A percentile compares a stretch with the other conserved stretches of the same genome.
Evolutionary conservation across 257 asterid genomes (phyloP).

Genomic region (Primulina eburnea): DNA sequence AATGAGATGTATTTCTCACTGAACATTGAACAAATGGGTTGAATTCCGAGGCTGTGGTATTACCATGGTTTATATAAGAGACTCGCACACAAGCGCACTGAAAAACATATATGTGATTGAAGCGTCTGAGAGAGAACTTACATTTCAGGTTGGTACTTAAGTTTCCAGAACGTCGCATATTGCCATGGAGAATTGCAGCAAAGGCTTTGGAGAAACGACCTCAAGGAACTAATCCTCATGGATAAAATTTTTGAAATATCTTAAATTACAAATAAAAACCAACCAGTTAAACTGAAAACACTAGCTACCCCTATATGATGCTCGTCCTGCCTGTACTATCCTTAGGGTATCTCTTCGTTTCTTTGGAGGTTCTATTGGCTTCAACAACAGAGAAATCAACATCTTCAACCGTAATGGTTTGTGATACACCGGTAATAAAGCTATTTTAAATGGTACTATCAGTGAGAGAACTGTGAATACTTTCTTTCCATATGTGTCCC

Average conservation of each 20-base stretch:
- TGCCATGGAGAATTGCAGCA: slow-evolving; percentile 87
- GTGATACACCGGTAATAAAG: slow-evolving; percentile 25
- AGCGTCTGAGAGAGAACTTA: slow-evolving; percentile 39
- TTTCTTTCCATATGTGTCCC: slow-evolving; percentile 30
- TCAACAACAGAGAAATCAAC: slow-evolving; percentile 53
- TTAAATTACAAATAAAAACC: slow-evolving; percentile 36
- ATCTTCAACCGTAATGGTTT: slow-evolving; percentile 24
- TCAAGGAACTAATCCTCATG: slow-evolving; percentile 63
- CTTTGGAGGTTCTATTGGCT: slow-evolving; percentile 80
- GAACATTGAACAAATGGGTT: background rate
- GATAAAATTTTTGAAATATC: slow-evolving; percentile 35
- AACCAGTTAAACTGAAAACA: slow-evolving; percentile 30
- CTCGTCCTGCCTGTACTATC: slow-evolving; percentile 93
- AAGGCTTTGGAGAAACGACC: slow-evolving; percentile 70
- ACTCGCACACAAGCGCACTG: background rate
- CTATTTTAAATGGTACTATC: slow-evolving; percentile 24
- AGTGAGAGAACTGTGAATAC: slow-evolving; percentile 21
- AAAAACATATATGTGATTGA: background rate
- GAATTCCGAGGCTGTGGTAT: background rate
- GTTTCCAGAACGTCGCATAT: slow-evolving; percentile 93
- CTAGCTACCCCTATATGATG: slow-evolving; percentile 93
- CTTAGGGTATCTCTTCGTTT: slow-evolving; percentile 86
- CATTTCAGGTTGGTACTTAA: slow-evolving; percentile 53
- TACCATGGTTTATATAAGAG: background rate
- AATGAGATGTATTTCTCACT: background rate